Conservation (phyloP, 208 protist genomes). For the Trypanosoma melophagium region DNA sequence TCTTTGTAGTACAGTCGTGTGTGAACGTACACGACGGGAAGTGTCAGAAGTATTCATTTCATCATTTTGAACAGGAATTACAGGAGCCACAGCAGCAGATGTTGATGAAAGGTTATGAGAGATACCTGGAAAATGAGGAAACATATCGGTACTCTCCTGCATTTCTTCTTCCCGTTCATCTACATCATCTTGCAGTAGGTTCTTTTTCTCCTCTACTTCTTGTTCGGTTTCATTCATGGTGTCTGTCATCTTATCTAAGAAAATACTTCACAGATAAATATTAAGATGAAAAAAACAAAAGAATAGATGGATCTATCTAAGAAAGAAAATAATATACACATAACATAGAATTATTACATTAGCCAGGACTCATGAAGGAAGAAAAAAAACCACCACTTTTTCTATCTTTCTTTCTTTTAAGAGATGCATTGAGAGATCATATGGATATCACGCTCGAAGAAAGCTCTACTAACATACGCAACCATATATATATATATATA, state of each 20-base stretch:
- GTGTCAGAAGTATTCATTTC: too few species aligned
- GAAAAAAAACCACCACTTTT: conserved; percentile 1
- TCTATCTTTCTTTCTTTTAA: conserved; percentile 9
- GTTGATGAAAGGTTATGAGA: background rate
- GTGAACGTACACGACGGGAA: too few species aligned
- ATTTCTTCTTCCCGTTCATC: background rate
- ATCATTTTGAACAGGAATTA: too few species aligned
- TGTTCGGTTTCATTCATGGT: background rate
- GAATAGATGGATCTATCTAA: background rate
- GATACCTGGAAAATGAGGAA: background rate
- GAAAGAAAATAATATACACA: background rate
- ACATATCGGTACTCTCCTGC: background rate
- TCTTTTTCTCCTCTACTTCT: background rate
- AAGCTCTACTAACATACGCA: background rate
- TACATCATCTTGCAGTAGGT: background rate
- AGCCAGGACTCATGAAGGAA: background rate
- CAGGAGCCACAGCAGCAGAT: too few species aligned
- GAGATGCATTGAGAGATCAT: conserved; percentile 3
- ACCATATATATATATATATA: conserved; percentile 3
- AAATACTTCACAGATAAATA: conserved; percentile 1
- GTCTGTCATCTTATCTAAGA: background rate
- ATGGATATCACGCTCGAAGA: background rate
- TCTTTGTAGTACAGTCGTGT: too few species aligned
- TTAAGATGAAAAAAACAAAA: conserved; percentile 11
- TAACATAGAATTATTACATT: background rate